Base-by-base conservation (phyloP, 2,329 filamentous ascomycete genomes). In the Xylariaceae sp. region DNA sequence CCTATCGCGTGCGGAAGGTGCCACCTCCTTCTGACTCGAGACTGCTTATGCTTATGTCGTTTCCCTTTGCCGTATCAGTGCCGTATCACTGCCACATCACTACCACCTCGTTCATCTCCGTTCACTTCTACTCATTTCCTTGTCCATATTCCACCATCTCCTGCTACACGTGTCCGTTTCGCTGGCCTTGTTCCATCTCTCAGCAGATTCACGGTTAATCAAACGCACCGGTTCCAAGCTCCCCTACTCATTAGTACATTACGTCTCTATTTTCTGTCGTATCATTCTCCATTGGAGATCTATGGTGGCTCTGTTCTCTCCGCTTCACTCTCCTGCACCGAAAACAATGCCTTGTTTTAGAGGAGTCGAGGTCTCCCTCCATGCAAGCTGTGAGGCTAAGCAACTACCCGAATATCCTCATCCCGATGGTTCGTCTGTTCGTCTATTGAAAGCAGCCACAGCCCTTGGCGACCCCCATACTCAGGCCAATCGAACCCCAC, bases 361-460 rank as follows among this genome's bases (percentile, higher is more conserved):
- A 20, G 79, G 78, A 8, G 70, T 82, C 45, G 73, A 80, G 23
- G 53, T 82, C 20, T 76, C 73, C 2, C 64, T 83, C 32, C 63
- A 73, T 15, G 65, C 72, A 2, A 69, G 73, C 35, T 64, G 70
- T 13, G 67, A 69, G 2, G 61, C 69, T 8, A 64, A 71, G 37
- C 67, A 63, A 16, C 71, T 84, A 3, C 75, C 77, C 11, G 82
- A 85, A 61, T 83, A 80, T 61, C 77, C 79, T 16, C 80, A 84
- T 56, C 80, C 80, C 0, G 79, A 82, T 43, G 74, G 72, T 43
- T 76, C 76, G 0, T 80, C 76, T 13, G 71, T 76, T 36, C 67
- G 64, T 3, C 70, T 76, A 21, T 50, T 67, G 39, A 62, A 61
- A 15, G 60, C 57, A 26, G 55, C 40, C 6, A 21, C 56, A 24